A percentile compares a stretch with the other conserved stretches of the same genome.
phyloP scores from a whole-genome alignment of 2,329 filamentous ascomycete genomes.

The Hymenoscyphus salicellus region DNA sequence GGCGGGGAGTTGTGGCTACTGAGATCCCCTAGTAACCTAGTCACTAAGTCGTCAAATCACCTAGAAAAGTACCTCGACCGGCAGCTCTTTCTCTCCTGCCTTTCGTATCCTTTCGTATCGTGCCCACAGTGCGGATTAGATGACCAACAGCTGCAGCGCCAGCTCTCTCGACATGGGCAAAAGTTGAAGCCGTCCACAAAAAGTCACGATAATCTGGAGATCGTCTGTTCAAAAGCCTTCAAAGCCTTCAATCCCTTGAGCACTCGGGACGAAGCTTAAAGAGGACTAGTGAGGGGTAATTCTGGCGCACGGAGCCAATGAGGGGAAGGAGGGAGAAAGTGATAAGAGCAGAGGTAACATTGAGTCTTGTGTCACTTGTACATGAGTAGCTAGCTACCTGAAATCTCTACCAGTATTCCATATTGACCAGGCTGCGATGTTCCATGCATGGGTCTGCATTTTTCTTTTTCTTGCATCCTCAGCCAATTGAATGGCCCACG shows the following conservation, averaged over 20 bases:
- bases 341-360: not conserved
- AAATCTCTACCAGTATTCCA: not conserved
- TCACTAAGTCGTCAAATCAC: too few species aligned
- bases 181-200: not conserved
- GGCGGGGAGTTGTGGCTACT: not conserved
- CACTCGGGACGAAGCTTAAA: not conserved
- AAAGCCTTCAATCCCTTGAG: not conserved
- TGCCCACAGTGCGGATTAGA: not conserved
- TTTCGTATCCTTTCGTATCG: not conserved
- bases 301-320: not conserved
- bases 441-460: not conserved
- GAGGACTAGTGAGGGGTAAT: slow-evolving; percentile 17
- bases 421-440: not conserved
- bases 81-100: not conserved
- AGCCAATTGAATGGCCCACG: slow-evolving; percentile 14
- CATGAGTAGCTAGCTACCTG: not conserved
- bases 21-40: not conserved
- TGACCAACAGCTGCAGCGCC: not conserved
- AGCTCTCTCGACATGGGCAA: not conserved
- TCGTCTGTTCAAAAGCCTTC: not conserved
- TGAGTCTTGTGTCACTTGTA: not conserved
- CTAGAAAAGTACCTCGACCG: too few species aligned
- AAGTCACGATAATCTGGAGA: not conserved
- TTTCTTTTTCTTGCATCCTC: slow-evolving; percentile 7
- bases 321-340: not conserved